Base-by-base conservation (phyloP, 257 asterid genomes). In the Penstemon eatonii region DNA sequence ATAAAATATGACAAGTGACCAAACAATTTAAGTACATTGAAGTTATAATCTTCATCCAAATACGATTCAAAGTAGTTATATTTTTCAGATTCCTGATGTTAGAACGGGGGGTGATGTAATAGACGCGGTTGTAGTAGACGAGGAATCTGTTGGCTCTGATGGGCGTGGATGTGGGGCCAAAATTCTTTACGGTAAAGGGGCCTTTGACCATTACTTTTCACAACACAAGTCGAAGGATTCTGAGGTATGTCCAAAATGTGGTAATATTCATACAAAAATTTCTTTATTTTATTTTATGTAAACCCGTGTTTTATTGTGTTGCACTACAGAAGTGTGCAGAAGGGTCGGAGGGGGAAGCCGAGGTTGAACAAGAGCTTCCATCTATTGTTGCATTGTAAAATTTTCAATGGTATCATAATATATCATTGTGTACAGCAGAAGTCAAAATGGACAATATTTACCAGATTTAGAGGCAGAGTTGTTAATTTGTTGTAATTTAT, bases 311-410 rank as follows among this genome's bases (percentile, higher is more conserved):
- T 25, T 25, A 25, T 25, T 25, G 33, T 25, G 33, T 25, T 25
- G 1, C 15, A 25, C 33, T 58, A 47, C 89, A 90, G 97, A 61
- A 62, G 33, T 76, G 66, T 41, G 45, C 71, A 8, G 97, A 89
- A 55, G 82, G 81, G 60, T 71, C 79, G 2, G 96, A 90, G 57
- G 94, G 85, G 65, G 99, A 90, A 74, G 72, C 79, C 7, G 99
- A 88, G 79, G 92, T 40, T 44, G 98, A 90, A 72, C 95, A 82
- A 9, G 99, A 93, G 73, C 94, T 90, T 71, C 97, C 99, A 49
- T 93, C 99, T 36, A 84, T 94, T 43, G 97, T 75, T 72, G 99
- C 99, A 33, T 68, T 94, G 82, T 94, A 76, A 84, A 74, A 64
- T 40, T 67, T 58, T 18, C 33, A 11, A 10, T 62, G 76, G 61